Evolutionary conservation across 768 basidiomycete genomes (phyloP).

Genomic region (Xerocomellus amylosporus): DNA sequence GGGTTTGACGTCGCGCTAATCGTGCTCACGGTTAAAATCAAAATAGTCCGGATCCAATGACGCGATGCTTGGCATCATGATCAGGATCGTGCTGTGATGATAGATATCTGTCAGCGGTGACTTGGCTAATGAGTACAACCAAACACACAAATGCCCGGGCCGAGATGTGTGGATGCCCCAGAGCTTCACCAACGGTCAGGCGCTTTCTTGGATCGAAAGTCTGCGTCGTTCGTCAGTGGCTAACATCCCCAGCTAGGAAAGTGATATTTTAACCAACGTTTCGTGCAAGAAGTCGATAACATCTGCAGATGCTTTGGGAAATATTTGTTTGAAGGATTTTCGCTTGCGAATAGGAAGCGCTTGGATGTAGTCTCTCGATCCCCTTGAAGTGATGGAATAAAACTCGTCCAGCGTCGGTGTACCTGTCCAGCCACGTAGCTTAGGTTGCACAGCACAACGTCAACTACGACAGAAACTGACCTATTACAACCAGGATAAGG

Average conservation of each 20-base stretch:
- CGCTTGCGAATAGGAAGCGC: constrained; percentile 81
- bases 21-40: constrained; percentile 74
- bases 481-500: constrained; percentile 85
- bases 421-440: constrained; percentile 36
- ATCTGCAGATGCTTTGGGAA: constrained; percentile 71
- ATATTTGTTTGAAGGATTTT: constrained; percentile 64
- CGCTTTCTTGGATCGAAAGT: constrained; percentile 90
- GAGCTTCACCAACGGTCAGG: constrained; percentile 76
- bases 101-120: constrained; percentile 1
- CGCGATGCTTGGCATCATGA: constrained; percentile 81
- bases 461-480: constrained; percentile 26
- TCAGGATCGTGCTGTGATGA: constrained; percentile 71
- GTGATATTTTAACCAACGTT: constrained; percentile 50
- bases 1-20: not conserved
- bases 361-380: constrained; percentile 86
- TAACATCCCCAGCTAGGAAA: constrained; percentile 28
- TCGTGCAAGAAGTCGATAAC: constrained; percentile 71
- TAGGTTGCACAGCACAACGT: constrained; percentile 19
- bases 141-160: constrained; percentile 64
- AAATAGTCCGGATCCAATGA: constrained; percentile 85
- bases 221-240: constrained; percentile 28
- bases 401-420: constrained; percentile 90
- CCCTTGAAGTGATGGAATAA: constrained; percentile 80
- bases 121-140: not conserved
- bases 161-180: constrained; percentile 80